A percentile compares a stretch with the other conserved stretches of the same genome.
These are phyloP conservation scores for Penicillium cinerascens DNA, from an alignment of 495 filamentous ascomycete genomes.

Conservation along the genomic window DNA sequence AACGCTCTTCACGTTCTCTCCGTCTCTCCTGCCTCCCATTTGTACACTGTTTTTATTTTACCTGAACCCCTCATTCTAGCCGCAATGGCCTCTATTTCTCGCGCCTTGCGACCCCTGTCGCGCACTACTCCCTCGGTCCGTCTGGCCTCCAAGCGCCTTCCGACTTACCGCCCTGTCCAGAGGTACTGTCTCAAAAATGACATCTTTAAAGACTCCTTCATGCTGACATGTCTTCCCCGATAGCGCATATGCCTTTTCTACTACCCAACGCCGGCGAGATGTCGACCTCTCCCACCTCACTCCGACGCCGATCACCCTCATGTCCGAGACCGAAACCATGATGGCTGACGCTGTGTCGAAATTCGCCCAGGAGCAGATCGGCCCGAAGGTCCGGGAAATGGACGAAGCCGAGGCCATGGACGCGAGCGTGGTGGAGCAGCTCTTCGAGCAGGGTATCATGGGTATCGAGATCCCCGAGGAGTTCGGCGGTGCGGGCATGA, in stretches of 20 bases:
- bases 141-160: slow-evolving; percentile 40
- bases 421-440: slow-evolving; percentile 75
- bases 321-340: slow-evolving; percentile 84
- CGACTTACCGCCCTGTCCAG: slow-evolving; percentile 40
- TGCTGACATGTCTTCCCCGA: slow-evolving; percentile 18
- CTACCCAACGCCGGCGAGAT: slow-evolving; percentile 56
- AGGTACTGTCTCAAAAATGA: slow-evolving; percentile 25
- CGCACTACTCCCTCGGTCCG: slow-evolving; percentile 51
- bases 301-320: slow-evolving; percentile 88
- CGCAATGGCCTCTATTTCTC: slow-evolving; percentile 67
- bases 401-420: slow-evolving; percentile 97
- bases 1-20: slow-evolving; percentile 12
- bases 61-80: slow-evolving; percentile 5
- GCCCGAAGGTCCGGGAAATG: slow-evolving; percentile 95
- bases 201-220: neutral
- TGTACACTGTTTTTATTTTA: neutral
- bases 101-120: slow-evolving; percentile 64
- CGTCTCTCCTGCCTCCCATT: slow-evolving; percentile 11
- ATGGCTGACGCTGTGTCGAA: slow-evolving; percentile 90
- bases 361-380: slow-evolving; percentile 82
- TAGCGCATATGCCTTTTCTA: slow-evolving; percentile 67
- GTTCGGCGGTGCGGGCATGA: slow-evolving; percentile 95
- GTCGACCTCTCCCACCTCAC: slow-evolving; percentile 66
- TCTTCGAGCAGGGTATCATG: slow-evolving; percentile 98
- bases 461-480: slow-evolving; percentile 96